Evolutionary conservation across 164 flowering plant species (phyloP).

Genomic region (Paratinospora sagittata): DNA sequence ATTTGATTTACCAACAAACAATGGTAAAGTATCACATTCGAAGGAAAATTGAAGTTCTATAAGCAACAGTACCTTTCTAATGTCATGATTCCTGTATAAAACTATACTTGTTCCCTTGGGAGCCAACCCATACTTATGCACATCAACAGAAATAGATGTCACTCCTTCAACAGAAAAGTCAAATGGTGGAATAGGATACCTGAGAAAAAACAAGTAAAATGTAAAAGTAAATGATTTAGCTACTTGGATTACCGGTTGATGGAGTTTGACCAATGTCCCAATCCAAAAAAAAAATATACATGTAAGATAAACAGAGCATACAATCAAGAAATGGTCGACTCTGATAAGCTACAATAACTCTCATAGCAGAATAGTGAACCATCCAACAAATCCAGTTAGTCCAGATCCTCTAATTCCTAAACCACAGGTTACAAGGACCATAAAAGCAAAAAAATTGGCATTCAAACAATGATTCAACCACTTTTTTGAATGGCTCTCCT

Average conservation of each 20-base stretch:
- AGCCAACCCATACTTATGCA: conserved; percentile 97
- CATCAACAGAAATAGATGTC: conserved; percentile 90
- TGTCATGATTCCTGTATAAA: conserved; percentile 76
- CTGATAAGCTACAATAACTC: no score
- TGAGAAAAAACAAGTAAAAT: conserved; percentile 18
- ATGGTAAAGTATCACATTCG: background rate
- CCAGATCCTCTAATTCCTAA: background rate
- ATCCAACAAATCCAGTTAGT: background rate
- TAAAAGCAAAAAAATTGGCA: background rate
- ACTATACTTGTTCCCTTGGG: conserved; percentile 96
- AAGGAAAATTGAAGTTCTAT: background rate
- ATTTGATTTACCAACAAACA: background rate
- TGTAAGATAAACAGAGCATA: background rate
- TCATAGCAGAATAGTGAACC: no score
- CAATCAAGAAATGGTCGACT: background rate
- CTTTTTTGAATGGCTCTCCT: no score
- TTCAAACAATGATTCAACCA: background rate
- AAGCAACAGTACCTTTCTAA: conserved; percentile 57
- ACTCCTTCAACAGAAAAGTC: conserved; percentile 93
- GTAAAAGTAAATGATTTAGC: background rate
- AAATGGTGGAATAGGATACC: conserved; percentile 84
- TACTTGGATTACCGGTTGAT: background rate
- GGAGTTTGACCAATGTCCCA: background rate
- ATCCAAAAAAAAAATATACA: background rate
- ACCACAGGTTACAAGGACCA: background rate